Percentiles rank a stretch among this genome's conserved stretches.
Conservation (phyloP, 768 basidiomycete species). For the Termitomyces sp. region DNA sequence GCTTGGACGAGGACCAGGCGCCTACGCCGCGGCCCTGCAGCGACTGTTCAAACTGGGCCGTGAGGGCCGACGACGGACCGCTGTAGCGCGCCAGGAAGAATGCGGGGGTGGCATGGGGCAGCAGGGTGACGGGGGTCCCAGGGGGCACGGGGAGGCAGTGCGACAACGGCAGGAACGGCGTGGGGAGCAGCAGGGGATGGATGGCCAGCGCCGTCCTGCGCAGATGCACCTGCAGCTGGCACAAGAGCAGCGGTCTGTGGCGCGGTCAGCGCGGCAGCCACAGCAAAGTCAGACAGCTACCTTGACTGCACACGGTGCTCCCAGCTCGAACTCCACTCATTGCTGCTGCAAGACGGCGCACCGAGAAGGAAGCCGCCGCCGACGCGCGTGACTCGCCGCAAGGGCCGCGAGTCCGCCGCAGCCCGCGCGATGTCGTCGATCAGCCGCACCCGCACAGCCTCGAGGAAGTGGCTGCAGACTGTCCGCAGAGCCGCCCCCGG, state of each 20-base stretch:
- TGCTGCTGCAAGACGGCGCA: slow-evolving; percentile 28
- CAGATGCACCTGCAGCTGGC: slow-evolving; percentile 52
- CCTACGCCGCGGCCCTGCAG: slow-evolving; percentile 55
- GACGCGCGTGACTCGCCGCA: slow-evolving; percentile 40
- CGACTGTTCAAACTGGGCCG: slow-evolving; percentile 57
- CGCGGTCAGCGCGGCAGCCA: too few relatives aligned
- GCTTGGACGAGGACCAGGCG: not conserved
- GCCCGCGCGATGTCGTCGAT: slow-evolving; percentile 49
- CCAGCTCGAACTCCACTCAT: slow-evolving; percentile 67
- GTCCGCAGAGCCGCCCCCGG: too few relatives aligned
- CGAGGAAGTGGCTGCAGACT: slow-evolving; percentile 48
- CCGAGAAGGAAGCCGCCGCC: slow-evolving; percentile 62
- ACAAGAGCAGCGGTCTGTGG: slow-evolving; percentile 58
- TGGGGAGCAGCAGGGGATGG: slow-evolving; percentile 56
- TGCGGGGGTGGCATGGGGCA: slow-evolving; percentile 70
- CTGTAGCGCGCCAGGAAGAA: slow-evolving; percentile 67
- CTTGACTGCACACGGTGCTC: slow-evolving; percentile 43
- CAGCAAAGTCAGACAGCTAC: too few relatives aligned
- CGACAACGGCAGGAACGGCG: slow-evolving; percentile 51
- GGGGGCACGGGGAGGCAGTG: slow-evolving; percentile 38
- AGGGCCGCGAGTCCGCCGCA: slow-evolving; percentile 26
- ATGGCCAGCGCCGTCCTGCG: slow-evolving; percentile 43
- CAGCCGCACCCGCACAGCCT: slow-evolving; percentile 52
- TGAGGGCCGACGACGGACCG: slow-evolving; percentile 59
- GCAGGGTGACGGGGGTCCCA: slow-evolving; percentile 64